phyloP scores from a whole-genome alignment of 768 basidiomycete species.

The Serpula lacrymans region DNA sequence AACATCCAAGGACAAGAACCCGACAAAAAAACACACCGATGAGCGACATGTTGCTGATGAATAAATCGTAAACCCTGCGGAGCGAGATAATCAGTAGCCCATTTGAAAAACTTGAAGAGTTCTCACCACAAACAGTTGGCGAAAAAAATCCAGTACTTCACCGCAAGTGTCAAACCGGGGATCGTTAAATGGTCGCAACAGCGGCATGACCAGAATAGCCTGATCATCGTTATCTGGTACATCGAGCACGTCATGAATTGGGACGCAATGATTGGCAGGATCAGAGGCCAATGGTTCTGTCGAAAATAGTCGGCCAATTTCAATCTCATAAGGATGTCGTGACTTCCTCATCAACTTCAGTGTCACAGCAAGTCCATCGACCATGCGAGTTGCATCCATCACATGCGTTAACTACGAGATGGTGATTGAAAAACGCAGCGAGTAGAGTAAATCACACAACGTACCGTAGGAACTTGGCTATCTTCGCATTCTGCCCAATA shows the following conservation, averaged over 20 bases:
- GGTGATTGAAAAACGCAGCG: too few relatives aligned
- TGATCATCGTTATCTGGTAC: constrained; percentile 14
- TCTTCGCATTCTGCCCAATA: neutral
- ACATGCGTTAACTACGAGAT: too few relatives aligned
- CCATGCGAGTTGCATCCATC: constrained; percentile 9
- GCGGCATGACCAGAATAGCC: constrained; percentile 20
- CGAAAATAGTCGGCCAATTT: constrained; percentile 21
- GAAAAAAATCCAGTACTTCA: constrained; percentile 30
- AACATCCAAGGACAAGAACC: neutral
- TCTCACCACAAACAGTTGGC: constrained; percentile 30
- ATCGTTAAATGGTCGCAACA: constrained; percentile 8
- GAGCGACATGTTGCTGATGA: constrained; percentile 17
- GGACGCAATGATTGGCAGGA: constrained; percentile 29
- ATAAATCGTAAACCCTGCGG: constrained; percentile 22
- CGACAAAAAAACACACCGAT: constrained; percentile 13
- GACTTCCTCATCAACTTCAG: constrained; percentile 5
- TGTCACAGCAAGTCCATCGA: constrained; percentile 4
- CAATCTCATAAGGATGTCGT: constrained; percentile 19
- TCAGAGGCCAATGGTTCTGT: constrained; percentile 14
- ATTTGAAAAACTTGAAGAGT: too few relatives aligned
- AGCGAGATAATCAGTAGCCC: neutral
- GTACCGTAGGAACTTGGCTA: neutral
- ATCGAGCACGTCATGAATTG: constrained; percentile 18
- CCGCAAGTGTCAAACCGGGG: constrained; percentile 29
- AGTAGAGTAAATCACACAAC: too few relatives aligned